Evolutionary conservation across 2,329 filamentous ascomycete species (phyloP), one percentile per base, ranked within the genome.

Genomic region (Cercospora sp.): DNA sequence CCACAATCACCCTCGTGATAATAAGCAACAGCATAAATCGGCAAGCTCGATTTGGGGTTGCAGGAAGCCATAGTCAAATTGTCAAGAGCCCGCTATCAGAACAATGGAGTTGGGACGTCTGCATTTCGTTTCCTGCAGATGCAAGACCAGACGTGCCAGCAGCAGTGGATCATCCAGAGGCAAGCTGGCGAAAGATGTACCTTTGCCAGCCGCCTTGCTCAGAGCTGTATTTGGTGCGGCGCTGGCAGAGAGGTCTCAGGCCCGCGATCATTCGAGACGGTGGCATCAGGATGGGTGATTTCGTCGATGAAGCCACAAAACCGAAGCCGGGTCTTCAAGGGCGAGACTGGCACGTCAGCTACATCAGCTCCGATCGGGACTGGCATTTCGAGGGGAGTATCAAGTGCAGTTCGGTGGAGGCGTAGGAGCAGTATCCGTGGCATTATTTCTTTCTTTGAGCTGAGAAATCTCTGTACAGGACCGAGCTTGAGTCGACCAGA

Each of bases 341-440:
- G 51, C 60, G 69, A 43, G 60, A 65, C 24, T 80, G 77, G 77
- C 76, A 77, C 62, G 63, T 72, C 51, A 72, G 73, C 34, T 78
- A 74, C 37, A 74, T 79, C 51, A 73, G 70, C 8, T 75, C 71
- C 34, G 77, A 79, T 71, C 63, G 72, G 2, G 77, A 79, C 63
- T 79, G 77, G 78, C 78, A 79, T 66, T 77, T 79, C 63, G 78
- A 79, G 63, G 78, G 77, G 9, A 75, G 73, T 40, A 74, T 78
- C 61, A 70, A 69, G 59, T 75, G 74, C 66, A 74, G 68, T 62
- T 66, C 65, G 30, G 65, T 73, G 34, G 71, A 73, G 63, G 71
- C 71, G 73, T 75, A 71, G 73, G 80, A 79, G 26, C 61, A 16
- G 3, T 64, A 64, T 18, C 61, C 51, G 21, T 64, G 49, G 49